These are phyloP conservation scores for Terfezia boudieri DNA, from an alignment of 495 filamentous ascomycete species.

Conservation along the genomic window DNA sequence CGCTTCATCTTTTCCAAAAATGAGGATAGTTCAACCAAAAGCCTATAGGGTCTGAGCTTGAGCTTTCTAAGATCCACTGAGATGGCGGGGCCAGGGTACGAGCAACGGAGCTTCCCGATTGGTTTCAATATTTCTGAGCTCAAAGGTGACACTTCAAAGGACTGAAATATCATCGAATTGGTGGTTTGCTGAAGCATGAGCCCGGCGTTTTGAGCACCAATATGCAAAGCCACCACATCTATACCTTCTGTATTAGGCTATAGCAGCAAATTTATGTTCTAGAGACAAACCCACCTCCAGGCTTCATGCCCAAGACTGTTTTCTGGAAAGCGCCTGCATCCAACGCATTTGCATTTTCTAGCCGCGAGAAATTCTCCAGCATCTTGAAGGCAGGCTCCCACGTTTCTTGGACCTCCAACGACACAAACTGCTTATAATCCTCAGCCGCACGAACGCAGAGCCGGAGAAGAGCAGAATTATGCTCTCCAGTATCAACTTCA, in stretches of 20 bases:
- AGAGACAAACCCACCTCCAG: neutral
- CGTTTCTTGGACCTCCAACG: too few species aligned
- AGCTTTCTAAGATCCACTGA: constrained; percentile 19
- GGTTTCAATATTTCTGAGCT: constrained; percentile 27
- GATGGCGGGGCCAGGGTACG: constrained; percentile 32
- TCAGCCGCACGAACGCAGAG: constrained; percentile 1
- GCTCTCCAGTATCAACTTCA: constrained; percentile 17
- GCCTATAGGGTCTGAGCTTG: constrained; percentile 9
- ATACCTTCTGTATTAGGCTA: neutral
- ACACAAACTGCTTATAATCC: neutral
- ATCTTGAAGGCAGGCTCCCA: neutral
- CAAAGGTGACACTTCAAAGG: constrained; percentile 33
- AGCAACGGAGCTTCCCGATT: constrained; percentile 28
- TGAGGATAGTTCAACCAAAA: constrained; percentile 23
- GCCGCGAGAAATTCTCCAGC: neutral
- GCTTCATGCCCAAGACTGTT: neutral
- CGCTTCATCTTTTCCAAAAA: constrained; percentile 26
- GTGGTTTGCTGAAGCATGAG: constrained; percentile 24
- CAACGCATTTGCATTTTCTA: neutral
- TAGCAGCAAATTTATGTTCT: too few species aligned
- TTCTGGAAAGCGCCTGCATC: neutral
- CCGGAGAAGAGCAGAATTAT: neutral
- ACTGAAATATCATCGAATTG: constrained; percentile 24
- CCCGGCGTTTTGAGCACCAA: constrained; percentile 37
- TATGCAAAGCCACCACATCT: constrained; percentile 23